Evolutionary conservation across 345 rosid species (phyloP).

Genomic region (Salix exigua): DNA sequence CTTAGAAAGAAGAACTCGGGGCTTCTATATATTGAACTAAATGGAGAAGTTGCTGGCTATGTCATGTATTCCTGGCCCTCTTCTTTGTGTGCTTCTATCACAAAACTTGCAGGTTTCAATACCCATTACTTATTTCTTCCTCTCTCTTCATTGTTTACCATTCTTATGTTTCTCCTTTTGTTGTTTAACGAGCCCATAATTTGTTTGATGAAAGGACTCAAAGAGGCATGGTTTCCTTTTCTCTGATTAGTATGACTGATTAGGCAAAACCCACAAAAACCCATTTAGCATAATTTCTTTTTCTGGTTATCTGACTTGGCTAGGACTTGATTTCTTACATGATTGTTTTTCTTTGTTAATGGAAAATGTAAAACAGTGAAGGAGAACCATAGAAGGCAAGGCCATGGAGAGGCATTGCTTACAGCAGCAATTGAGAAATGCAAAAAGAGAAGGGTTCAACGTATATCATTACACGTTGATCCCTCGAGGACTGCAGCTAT

Average conservation of each 20-base stretch:
- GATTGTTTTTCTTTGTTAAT: neutral
- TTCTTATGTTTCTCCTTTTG: neutral
- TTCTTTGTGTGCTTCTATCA: constrained; percentile 65
- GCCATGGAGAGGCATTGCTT: constrained; percentile 66
- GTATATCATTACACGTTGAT: constrained; percentile 75
- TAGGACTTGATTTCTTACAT: neutral
- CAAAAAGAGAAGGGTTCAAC: constrained; percentile 57
- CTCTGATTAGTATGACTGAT: neutral
- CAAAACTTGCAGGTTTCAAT: constrained; percentile 71
- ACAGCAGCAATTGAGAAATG: constrained; percentile 65
- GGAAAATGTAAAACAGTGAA: constrained; percentile 40
- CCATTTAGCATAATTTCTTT: neutral
- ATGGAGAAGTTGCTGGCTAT: constrained; percentile 57
- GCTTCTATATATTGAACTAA: constrained; percentile 43
- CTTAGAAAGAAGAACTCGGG: constrained; percentile 67
- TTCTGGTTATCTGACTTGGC: neutral
- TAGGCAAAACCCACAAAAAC: neutral
- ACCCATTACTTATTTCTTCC: neutral
- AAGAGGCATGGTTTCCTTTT: neutral
- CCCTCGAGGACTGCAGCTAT: constrained; percentile 59
- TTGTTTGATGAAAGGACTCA: constrained; percentile 49
- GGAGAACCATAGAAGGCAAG: constrained; percentile 61
- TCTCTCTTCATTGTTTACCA: neutral
- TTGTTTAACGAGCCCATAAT: constrained; percentile 4
- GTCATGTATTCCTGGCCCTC: constrained; percentile 74